A percentile compares a stretch with the other conserved stretches of the same genome.
Conservation (phyloP, 345 rosid genomes). For the Lepidium didymum region DNA sequence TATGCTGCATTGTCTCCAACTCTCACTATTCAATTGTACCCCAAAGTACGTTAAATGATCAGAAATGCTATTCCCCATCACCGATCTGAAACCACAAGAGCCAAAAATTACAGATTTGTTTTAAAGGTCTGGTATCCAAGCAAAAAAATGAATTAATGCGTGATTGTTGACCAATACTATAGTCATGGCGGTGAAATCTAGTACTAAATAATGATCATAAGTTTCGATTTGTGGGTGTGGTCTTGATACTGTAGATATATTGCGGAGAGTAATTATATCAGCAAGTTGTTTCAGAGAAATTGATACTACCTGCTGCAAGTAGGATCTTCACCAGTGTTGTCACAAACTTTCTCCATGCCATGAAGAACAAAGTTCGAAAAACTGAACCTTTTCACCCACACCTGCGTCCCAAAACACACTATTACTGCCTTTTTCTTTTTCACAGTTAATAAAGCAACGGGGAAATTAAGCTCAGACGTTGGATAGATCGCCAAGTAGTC, state of each 20-base stretch:
- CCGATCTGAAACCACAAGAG: conserved; percentile 47
- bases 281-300: not conserved
- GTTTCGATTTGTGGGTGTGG: not conserved
- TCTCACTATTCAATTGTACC: conserved; percentile 44
- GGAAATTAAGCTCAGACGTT: not conserved
- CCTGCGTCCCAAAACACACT: conserved; percentile 8
- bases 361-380: conserved; percentile 19
- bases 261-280: not conserved
- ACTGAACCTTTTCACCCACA: conserved; percentile 21
- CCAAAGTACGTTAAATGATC: conserved; percentile 79
- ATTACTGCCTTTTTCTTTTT: not conserved
- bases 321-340: conserved; percentile 77
- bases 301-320: conserved; percentile 58
- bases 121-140: not conserved
- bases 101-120: not conserved
- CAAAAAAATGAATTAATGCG: not conserved
- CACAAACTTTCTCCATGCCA: conserved; percentile 61
- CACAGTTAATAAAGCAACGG: not conserved
- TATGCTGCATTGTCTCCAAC: conserved; percentile 61
- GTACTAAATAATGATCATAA: not conserved
- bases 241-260: not conserved
- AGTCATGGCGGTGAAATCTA: not conserved
- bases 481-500: not conserved
- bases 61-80: conserved; percentile 57
- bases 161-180: not conserved